Evolutionary conservation across 2,329 filamentous ascomycete species (phyloP).

Genomic region (Drechslerella coelobrocha): DNA sequence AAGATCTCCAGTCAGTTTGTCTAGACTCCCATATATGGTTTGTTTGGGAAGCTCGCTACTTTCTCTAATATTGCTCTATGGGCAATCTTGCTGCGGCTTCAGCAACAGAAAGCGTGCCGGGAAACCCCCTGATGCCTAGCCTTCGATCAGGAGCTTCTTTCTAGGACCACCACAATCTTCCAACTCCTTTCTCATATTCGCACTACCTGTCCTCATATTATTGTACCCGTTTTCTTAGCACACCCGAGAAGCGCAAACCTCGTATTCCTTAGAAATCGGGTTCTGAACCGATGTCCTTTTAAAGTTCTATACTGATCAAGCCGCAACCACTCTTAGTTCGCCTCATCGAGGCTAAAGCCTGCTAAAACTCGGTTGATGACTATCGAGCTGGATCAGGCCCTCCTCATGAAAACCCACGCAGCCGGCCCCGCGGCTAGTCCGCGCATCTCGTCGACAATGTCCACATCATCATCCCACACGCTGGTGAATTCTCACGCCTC

Average conservation of each 20-base stretch:
- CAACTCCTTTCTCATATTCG: too few relatives aligned
- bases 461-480: conserved; percentile 49
- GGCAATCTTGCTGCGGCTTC: too few relatives aligned
- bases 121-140: too few relatives aligned
- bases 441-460: conserved; percentile 50
- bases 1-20: not conserved
- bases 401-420: conserved; percentile 53
- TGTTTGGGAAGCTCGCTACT: not conserved
- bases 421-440: conserved; percentile 50
- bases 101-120: too few relatives aligned
- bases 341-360: conserved; percentile 55
- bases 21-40: not conserved
- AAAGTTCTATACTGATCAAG: conserved; percentile 31
- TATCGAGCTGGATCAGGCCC: conserved; percentile 54
- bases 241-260: too few relatives aligned
- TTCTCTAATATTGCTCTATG: too few relatives aligned
- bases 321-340: conserved; percentile 51
- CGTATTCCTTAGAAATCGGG: too few relatives aligned
- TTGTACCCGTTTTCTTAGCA: conserved; percentile 1
- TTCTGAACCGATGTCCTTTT: too few relatives aligned
- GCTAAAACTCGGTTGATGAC: conserved; percentile 56
- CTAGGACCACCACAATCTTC: too few relatives aligned
- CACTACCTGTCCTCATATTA: conserved; percentile 1
- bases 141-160: too few relatives aligned
- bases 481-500: conserved; percentile 42